Conservation (phyloP, 345 rosid species). For the Trapa bicornis region DNA sequence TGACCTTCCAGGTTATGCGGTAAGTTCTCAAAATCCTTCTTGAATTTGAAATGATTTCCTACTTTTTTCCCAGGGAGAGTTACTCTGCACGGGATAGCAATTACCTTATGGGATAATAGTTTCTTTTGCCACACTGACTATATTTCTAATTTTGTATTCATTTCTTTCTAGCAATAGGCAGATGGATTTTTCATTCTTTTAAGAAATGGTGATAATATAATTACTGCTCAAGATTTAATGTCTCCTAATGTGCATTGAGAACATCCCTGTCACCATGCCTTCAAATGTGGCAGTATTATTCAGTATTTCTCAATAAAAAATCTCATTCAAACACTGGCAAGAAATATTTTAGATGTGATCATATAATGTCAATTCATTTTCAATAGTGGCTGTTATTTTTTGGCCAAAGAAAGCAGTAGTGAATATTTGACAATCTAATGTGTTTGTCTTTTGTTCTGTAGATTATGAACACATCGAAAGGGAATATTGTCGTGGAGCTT, state of each 20-base stretch:
- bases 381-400: background rate
- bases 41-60: background rate
- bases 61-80: background rate
- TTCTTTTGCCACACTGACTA: background rate
- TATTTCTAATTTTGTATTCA: background rate
- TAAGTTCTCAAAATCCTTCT: constrained; percentile 22
- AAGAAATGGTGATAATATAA: background rate
- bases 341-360: background rate
- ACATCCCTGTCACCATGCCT: background rate
- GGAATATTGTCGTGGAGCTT: constrained; percentile 54
- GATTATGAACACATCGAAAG: constrained; percentile 74
- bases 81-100: background rate
- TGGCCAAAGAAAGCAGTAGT: background rate
- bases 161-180: background rate
- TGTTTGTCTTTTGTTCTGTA: constrained; percentile 16
- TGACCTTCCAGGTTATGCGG: constrained; percentile 75
- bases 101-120: background rate
- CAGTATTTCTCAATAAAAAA: background rate
- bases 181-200: background rate
- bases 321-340: background rate
- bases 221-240: background rate
- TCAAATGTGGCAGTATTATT: background rate
- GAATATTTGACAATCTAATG: background rate
- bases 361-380: background rate
- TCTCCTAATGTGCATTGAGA: background rate